Evolutionary conservation across 1,284 basidiomycete species (phyloP).

Genomic region (Cutaneotrichosporon daszewskae): DNA sequence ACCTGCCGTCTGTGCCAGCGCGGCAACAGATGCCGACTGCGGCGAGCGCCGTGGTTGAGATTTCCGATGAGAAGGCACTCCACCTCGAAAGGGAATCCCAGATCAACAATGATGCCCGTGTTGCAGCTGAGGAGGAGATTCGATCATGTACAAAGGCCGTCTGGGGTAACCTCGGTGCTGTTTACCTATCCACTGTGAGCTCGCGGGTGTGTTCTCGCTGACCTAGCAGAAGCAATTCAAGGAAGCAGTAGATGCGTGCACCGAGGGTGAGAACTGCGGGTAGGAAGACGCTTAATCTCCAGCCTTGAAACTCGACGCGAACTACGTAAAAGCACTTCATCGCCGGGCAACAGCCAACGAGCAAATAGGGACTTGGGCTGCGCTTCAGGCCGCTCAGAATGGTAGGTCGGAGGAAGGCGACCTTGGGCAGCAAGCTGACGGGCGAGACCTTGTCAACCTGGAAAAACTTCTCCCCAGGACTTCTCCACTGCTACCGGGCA

Average conservation of each 20-base stretch:
- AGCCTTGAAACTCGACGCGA: conserved; percentile 80
- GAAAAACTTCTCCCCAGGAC: conserved; percentile 58
- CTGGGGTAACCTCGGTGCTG: conserved; percentile 42
- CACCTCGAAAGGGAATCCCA: conserved; percentile 18
- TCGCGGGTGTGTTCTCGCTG: neutral
- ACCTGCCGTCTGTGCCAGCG: conserved; percentile 14
- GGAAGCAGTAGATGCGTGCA: conserved; percentile 47
- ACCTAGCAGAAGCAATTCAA: conserved; percentile 50
- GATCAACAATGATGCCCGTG: conserved; percentile 18
- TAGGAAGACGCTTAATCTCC: neutral
- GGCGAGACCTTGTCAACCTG: conserved; percentile 69
- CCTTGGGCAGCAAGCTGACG: conserved; percentile 10
- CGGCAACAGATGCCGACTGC: neutral
- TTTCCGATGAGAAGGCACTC: conserved; percentile 36
- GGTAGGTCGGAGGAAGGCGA: conserved; percentile 52
- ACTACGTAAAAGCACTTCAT: conserved; percentile 81
- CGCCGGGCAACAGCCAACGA: conserved; percentile 81
- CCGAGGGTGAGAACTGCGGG: conserved; percentile 23
- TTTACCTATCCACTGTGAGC: conserved; percentile 29
- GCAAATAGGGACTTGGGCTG: conserved; percentile 70
- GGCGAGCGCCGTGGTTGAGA: conserved; percentile 30
- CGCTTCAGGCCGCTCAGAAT: conserved; percentile 73
- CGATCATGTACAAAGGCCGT: conserved; percentile 33
- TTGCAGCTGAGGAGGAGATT: conserved; percentile 22
- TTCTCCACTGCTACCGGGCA: conserved; percentile 54